Conservation (phyloP, 305 asterid species). For the Fraxinus latifolia region DNA sequence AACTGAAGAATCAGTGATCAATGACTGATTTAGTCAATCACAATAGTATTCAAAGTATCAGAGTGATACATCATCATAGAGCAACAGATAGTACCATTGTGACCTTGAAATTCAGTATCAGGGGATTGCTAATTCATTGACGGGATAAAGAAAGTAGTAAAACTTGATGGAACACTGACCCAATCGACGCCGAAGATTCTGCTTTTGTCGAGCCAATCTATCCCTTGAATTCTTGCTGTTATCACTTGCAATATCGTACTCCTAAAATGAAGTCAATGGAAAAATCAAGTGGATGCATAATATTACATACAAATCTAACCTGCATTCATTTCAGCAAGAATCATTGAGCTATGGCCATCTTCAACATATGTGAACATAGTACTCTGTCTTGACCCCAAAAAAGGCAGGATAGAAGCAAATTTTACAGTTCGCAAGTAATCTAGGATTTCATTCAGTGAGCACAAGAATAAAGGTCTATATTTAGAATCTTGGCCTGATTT, state of each 20-base stretch:
- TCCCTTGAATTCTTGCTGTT: constrained; percentile 79
- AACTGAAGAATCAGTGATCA: background rate
- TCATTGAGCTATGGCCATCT: constrained; percentile 14
- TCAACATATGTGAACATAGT: background rate
- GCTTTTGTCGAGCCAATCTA: constrained; percentile 86
- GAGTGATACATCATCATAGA: background rate
- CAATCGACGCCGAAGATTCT: constrained; percentile 81
- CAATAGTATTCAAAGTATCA: background rate
- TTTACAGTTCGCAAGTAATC: background rate
- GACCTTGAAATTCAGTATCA: background rate
- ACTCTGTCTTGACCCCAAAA: background rate
- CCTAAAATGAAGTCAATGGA: constrained; percentile 50
- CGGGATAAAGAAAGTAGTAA: background rate
- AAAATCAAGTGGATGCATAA: constrained; percentile 24
- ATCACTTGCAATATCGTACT: constrained; percentile 80
- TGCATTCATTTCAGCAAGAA: background rate
- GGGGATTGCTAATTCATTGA: background rate
- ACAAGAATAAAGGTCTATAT: background rate
- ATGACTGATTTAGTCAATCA: background rate
- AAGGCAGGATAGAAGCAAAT: background rate
- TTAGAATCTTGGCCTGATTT: background rate
- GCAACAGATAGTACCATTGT: background rate
- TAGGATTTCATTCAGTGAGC: background rate
- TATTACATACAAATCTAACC: constrained; percentile 20
- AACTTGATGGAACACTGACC: constrained; percentile 45